Evolutionary conservation across 2,329 filamentous ascomycete genomes (phyloP).

Genomic region (Ophiosphaerella korrae): DNA sequence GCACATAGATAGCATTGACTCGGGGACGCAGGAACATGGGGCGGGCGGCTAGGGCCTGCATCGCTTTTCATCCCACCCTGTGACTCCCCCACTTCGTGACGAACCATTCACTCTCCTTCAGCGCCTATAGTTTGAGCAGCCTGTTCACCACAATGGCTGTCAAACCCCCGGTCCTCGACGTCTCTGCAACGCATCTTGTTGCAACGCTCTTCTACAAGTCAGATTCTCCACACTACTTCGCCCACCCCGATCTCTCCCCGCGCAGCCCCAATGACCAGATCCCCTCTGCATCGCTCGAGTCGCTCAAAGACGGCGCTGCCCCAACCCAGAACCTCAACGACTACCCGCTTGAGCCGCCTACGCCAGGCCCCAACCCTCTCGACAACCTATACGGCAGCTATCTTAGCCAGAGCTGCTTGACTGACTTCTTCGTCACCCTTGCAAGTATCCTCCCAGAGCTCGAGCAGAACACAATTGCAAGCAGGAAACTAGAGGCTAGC

Average conservation of each 20-base stretch:
- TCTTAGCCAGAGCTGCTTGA: constrained; percentile 60
- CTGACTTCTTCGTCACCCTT: constrained; percentile 60
- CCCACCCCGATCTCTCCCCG: constrained; percentile 55
- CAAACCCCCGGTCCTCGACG: constrained; percentile 22
- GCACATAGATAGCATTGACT: background rate
- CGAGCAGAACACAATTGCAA: constrained; percentile 54
- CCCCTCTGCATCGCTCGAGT: constrained; percentile 38
- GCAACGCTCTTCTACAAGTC: constrained; percentile 48
- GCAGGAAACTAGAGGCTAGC: constrained; percentile 62
- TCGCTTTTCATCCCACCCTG: constrained; percentile 8
- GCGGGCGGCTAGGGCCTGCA: constrained; percentile 5
- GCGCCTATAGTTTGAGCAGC: background rate
- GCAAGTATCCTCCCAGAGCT: constrained; percentile 56
- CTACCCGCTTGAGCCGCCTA: constrained; percentile 60
- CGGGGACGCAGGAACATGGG: background rate
- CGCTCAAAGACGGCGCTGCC: constrained; percentile 53
- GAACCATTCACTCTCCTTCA: background rate
- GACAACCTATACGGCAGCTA: constrained; percentile 62
- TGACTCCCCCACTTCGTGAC: background rate
- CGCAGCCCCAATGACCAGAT: constrained; percentile 39
- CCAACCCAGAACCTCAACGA: constrained; percentile 58
- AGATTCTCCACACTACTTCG: constrained; percentile 44
- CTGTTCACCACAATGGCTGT: constrained; percentile 15
- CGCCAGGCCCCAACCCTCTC: constrained; percentile 59
- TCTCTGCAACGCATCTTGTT: constrained; percentile 33